Percentiles rank a stretch among this genome's conserved stretches.
phyloP scores from a whole-genome alignment of 129 eudicot genomes.

The Centella asiatica region DNA sequence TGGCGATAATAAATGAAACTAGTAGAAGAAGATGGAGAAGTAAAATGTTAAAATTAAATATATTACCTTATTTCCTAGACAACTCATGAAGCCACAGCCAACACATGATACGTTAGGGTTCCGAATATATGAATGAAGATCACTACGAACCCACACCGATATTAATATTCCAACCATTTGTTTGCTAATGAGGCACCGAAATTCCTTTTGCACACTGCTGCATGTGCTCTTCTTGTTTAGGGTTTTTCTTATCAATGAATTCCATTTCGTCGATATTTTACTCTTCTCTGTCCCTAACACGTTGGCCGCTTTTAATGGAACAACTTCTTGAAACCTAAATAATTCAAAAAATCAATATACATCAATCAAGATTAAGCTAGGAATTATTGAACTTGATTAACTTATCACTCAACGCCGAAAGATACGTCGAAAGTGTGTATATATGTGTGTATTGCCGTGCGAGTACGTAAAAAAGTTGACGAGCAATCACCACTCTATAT shows the following conservation, averaged over 20 bases:
- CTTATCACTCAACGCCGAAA: no score
- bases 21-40: no score
- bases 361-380: not conserved
- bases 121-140: constrained; percentile 8
- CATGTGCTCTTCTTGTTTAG: constrained; percentile 11
- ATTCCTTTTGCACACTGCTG: constrained; percentile 5
- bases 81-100: constrained; percentile 23
- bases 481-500: no score
- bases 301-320: constrained; percentile 32
- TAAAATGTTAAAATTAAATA: not conserved
- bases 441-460: no score
- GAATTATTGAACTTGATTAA: no score
- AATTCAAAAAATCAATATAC: not conserved
- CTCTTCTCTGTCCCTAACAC: constrained; percentile 21
- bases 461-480: no score
- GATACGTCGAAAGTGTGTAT: no score
- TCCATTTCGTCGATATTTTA: constrained; percentile 20
- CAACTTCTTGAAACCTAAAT: constrained; percentile 39
- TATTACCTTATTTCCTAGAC: constrained; percentile 18
- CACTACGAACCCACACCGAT: constrained; percentile 15
- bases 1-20: not conserved
- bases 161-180: constrained; percentile 23
- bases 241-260: constrained; percentile 22
- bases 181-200: constrained; percentile 26
- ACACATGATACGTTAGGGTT: constrained; percentile 14